phyloP scores from a whole-genome alignment of 805 yeast genomes.

The Lipomyces lipofer region DNA sequence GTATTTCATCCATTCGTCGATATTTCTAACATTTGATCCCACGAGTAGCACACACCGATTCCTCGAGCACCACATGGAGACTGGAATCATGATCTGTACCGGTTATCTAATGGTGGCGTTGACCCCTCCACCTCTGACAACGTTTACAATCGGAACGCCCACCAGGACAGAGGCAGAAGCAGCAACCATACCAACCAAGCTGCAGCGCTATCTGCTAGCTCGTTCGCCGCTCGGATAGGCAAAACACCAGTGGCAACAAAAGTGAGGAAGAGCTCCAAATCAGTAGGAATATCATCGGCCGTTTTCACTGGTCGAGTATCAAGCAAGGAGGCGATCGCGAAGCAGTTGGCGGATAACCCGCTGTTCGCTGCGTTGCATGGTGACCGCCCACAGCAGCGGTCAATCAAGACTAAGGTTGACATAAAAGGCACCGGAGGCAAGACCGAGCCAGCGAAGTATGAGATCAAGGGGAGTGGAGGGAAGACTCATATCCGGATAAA shows the following conservation, averaged over 20 bases:
- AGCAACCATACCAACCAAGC: background rate
- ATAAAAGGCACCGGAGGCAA: background rate
- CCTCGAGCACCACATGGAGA: slow-evolving; percentile 17
- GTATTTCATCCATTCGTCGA: no score
- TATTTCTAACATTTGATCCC: no score
- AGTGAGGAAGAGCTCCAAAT: background rate
- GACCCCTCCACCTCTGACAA: background rate
- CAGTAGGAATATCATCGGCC: background rate
- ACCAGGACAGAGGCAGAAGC: background rate
- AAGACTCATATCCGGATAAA: slow-evolving; percentile 30
- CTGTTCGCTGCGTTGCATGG: slow-evolving; percentile 27
- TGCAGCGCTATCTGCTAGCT: slow-evolving; percentile 17
- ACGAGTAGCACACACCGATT: no score
- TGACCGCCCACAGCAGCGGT: slow-evolving; percentile 9
- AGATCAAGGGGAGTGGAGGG: slow-evolving; percentile 25
- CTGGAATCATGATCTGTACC: slow-evolving; percentile 25
- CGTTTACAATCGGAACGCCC: background rate
- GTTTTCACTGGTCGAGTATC: background rate
- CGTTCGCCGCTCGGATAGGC: slow-evolving; percentile 29
- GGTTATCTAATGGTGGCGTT: background rate
- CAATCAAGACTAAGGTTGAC: background rate
- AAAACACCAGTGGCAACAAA: slow-evolving; percentile 8
- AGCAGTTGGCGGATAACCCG: slow-evolving; percentile 20
- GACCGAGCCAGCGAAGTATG: slow-evolving; percentile 15
- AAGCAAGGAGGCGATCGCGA: slow-evolving; percentile 8